Percentiles rank a stretch among this genome's conserved stretches.
phyloP scores from a whole-genome alignment of 805 yeast genomes.

The Clavispora santaluciae region DNA sequence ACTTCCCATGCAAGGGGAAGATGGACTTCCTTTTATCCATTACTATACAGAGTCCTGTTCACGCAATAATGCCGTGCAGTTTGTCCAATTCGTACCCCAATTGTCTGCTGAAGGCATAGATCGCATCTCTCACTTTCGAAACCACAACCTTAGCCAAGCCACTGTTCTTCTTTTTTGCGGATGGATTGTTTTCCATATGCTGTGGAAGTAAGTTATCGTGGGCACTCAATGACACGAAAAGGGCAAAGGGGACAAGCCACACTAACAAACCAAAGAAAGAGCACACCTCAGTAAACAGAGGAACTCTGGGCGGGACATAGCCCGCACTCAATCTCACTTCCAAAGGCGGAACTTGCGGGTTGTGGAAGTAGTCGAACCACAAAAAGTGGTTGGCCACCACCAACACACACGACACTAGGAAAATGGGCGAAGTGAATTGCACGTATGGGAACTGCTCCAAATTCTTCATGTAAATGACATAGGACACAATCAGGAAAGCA shows the following conservation, averaged over 20 bases:
- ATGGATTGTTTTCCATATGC: slow-evolving; percentile 24
- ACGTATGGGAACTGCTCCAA: slow-evolving; percentile 81
- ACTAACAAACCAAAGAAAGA: slow-evolving; percentile 90
- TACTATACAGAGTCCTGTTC: slow-evolving; percentile 4
- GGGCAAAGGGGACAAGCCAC: slow-evolving; percentile 91
- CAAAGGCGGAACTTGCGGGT: slow-evolving; percentile 68
- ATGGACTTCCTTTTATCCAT: background rate
- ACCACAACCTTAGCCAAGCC: slow-evolving; percentile 70
- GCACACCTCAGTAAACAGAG: slow-evolving; percentile 85
- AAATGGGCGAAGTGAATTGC: slow-evolving; percentile 63
- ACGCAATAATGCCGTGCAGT: slow-evolving; percentile 46
- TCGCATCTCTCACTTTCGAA: slow-evolving; percentile 43
- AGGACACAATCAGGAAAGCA: slow-evolving; percentile 62
- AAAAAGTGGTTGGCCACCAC: slow-evolving; percentile 78
- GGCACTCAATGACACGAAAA: slow-evolving; percentile 88
- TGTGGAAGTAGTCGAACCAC: slow-evolving; percentile 84
- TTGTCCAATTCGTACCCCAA: slow-evolving; percentile 65
- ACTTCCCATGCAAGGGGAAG: too few relatives aligned
- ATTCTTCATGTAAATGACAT: slow-evolving; percentile 71
- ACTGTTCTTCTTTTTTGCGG: slow-evolving; percentile 26
- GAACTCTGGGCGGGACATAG: slow-evolving; percentile 62
- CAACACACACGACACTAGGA: slow-evolving; percentile 63
- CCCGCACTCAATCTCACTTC: slow-evolving; percentile 52
- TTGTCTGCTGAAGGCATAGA: slow-evolving; percentile 44
- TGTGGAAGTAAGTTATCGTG: slow-evolving; percentile 83